phyloP scores from a whole-genome alignment of 345 rosid species.

The Lagerstroemia speciosa region DNA sequence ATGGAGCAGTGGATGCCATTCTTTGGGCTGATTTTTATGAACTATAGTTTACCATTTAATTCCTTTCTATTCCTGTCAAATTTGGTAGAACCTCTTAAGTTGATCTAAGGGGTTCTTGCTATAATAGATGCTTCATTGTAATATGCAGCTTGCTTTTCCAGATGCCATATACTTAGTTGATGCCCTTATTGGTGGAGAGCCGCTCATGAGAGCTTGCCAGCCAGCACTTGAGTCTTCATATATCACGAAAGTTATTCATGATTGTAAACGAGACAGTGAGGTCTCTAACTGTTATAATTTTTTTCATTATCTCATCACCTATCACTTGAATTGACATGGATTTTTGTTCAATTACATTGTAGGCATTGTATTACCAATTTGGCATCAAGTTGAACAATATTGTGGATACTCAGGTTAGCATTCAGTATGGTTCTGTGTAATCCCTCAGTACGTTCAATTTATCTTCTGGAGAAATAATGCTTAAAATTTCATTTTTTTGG shows the following conservation, averaged over 20 bases:
- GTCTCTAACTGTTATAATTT: constrained; percentile 37
- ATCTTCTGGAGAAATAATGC: neutral
- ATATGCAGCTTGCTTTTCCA: constrained; percentile 82
- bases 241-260: constrained; percentile 92
- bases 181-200: constrained; percentile 63
- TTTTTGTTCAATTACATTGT: constrained; percentile 10
- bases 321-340: constrained; percentile 7
- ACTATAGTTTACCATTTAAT: neutral
- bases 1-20: neutral
- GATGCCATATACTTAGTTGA: constrained; percentile 88
- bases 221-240: constrained; percentile 89
- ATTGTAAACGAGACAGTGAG: constrained; percentile 99
- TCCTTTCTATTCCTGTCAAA: neutral
- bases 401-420: constrained; percentile 78
- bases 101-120: neutral
- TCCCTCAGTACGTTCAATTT: neutral
- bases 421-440: neutral
- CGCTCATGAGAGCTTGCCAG: constrained; percentile 74
- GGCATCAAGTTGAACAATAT: constrained; percentile 83
- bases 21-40: neutral
- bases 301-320: constrained; percentile 13
- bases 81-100: neutral
- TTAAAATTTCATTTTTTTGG: neutral
- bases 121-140: constrained; percentile 11
- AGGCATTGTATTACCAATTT: constrained; percentile 88